A percentile compares a stretch with the other conserved stretches of the same genome.
Evolutionary conservation across 768 basidiomycete species (phyloP).

Genomic region (Lepiota brunneoincarnata): DNA sequence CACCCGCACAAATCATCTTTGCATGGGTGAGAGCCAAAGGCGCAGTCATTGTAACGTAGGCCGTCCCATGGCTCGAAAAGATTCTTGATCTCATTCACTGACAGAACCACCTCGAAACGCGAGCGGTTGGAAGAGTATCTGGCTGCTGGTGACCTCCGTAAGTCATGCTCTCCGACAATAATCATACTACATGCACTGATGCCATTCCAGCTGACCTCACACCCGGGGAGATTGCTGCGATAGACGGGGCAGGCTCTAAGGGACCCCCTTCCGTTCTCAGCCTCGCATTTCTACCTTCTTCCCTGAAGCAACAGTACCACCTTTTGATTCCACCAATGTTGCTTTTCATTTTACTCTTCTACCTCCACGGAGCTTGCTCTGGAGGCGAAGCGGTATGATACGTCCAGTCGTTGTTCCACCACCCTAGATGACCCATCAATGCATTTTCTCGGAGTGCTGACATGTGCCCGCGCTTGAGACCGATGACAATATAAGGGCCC

Average conservation of each 20-base stretch:
- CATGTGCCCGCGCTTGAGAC: not conserved
- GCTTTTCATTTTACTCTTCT: too few relatives aligned
- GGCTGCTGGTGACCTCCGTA: slow-evolving; percentile 53
- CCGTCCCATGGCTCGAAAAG: slow-evolving; percentile 6
- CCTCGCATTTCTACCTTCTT: too few relatives aligned
- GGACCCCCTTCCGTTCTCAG: too few relatives aligned
- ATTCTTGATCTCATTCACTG: not conserved
- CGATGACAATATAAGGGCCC: too few relatives aligned
- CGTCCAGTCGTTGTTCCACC: too few relatives aligned
- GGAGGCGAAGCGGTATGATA: too few relatives aligned
- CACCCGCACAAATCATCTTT: slow-evolving; percentile 64
- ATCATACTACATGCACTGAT: not conserved
- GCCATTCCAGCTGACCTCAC: slow-evolving; percentile 46
- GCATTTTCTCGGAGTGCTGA: too few relatives aligned
- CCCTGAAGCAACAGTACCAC: too few relatives aligned
- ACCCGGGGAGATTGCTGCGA: slow-evolving; percentile 55
- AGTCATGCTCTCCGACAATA: slow-evolving; percentile 5
- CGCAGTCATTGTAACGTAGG: slow-evolving; percentile 65
- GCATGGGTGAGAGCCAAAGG: slow-evolving; percentile 70
- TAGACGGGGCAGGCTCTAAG: slow-evolving; percentile 18
- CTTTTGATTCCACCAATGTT: too few relatives aligned
- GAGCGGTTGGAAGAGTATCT: slow-evolving; percentile 68
- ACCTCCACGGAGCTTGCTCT: too few relatives aligned
- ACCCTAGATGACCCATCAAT: too few relatives aligned
- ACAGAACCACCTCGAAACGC: slow-evolving; percentile 58